Percentiles rank a stretch among this genome's conserved stretches.
phyloP scores from a whole-genome alignment of 768 basidiomycete species.

The Megacollybia marginata region DNA sequence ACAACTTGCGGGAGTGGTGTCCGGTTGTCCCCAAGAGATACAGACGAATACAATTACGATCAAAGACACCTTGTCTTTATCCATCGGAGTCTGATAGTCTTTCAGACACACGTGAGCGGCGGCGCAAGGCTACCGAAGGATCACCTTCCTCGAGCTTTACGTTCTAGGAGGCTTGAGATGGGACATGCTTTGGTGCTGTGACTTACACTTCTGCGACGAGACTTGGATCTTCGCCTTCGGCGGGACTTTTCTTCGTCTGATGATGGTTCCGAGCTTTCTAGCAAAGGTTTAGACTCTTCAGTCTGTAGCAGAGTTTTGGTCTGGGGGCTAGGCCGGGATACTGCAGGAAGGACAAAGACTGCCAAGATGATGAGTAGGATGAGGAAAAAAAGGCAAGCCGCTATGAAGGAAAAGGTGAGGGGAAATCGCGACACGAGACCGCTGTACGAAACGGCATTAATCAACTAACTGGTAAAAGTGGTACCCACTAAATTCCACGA shows the following conservation, averaged over 20 bases:
- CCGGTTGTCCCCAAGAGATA: no score
- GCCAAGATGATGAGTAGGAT: slow-evolving; percentile 40
- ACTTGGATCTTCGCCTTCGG: slow-evolving; percentile 3
- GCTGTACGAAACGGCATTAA: slow-evolving; percentile 25
- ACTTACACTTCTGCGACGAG: background rate
- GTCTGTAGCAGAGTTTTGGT: slow-evolving; percentile 1
- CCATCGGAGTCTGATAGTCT: slow-evolving; percentile 21
- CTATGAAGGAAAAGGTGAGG: slow-evolving; percentile 40
- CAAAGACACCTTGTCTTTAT: background rate
- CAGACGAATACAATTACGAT: no score
- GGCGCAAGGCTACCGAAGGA: slow-evolving; percentile 28
- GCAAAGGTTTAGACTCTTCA: slow-evolving; percentile 2
- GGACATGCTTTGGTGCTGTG: background rate
- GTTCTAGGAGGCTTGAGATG: slow-evolving; percentile 6
- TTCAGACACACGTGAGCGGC: slow-evolving; percentile 36
- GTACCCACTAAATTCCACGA: slow-evolving; percentile 59
- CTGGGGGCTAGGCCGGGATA: slow-evolving; percentile 13
- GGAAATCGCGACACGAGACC: slow-evolving; percentile 70
- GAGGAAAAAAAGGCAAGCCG: slow-evolving; percentile 37
- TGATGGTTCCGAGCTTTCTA: background rate
- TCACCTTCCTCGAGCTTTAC: slow-evolving; percentile 22
- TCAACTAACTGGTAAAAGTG: background rate
- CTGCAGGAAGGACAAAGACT: slow-evolving; percentile 44
- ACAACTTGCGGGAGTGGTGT: no score
- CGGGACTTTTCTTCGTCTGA: slow-evolving; percentile 11